Base-by-base conservation (phyloP, 2,329 filamentous ascomycete genomes). In the Colletotrichum salicis region DNA sequence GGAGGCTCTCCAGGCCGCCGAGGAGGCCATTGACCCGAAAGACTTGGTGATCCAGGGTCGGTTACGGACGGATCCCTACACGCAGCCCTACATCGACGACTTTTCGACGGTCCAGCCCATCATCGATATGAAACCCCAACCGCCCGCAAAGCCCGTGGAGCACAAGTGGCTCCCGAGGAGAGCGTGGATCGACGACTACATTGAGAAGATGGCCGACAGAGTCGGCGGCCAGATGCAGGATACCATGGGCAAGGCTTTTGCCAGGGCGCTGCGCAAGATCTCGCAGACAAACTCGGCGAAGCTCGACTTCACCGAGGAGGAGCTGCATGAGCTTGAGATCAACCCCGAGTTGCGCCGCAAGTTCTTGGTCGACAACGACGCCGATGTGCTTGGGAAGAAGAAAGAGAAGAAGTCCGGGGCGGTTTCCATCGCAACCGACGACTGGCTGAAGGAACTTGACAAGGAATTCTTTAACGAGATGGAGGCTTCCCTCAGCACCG, bases 51-150 rank as follows among this genome's bases (percentile, higher is more conserved):
- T 90, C 41, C 93, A 96, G 83, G 93, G 92, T 75, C 87, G 90
- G 55, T 82, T 93, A 76, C 91, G 94, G 73, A 87, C 85, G 66
- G 95, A 97, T 79, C 88, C 91, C 10, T 93, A 94, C 86, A 86
- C 86, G 64, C 84, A 95, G 61, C 86, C 89, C 73, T 96, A 97
- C 81, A 84, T 96, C 67, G 95, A 98, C 80, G 94, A 97, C 81
- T 93, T 97, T 78, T 90, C 92, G 71, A 88, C 88, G 69, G 88
- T 96, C 74, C 90, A 94, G 78, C 94, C 94, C 64, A 86, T 94
- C 61, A 88, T 96, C 72, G 96, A 98, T 84, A 89, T 92, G 79
- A 90, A 85, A 80, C 88, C 83, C 76, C 86, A 83, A 70, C 79
- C 83, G 80, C 68, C 86, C 86, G 29, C 62, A 19, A 77, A 87